Conservation (phyloP, 2,329 filamentous ascomycete species). For the Orbilia quercus region DNA sequence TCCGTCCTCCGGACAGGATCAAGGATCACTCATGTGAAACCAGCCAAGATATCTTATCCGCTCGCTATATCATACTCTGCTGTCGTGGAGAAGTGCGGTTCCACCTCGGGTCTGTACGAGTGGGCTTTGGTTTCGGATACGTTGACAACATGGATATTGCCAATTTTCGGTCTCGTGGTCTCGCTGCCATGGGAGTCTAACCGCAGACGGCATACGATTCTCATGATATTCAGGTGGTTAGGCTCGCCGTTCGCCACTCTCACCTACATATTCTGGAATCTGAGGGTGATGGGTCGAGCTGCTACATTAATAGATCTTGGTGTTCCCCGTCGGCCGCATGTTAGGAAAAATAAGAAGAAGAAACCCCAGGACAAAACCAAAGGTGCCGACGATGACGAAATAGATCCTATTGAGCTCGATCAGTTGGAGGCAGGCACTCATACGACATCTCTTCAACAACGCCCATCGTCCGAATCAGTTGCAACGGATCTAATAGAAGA, state of each 20-base stretch:
- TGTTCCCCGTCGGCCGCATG: slow-evolving; percentile 24
- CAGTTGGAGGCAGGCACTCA: slow-evolving; percentile 3
- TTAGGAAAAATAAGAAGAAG: slow-evolving; percentile 6
- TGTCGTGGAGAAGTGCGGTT: slow-evolving; percentile 50
- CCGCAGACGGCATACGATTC: slow-evolving; percentile 53
- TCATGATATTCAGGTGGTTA: slow-evolving; percentile 59
- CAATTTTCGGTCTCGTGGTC: slow-evolving; percentile 58
- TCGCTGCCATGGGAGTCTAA: slow-evolving; percentile 60
- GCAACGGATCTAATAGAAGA: not conserved
- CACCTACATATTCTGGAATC: slow-evolving; percentile 62
- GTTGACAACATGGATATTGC: slow-evolving; percentile 60
- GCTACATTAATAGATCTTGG: slow-evolving; percentile 61
- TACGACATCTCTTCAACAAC: not conserved
- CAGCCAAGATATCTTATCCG: slow-evolving; percentile 28
- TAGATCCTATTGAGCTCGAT: slow-evolving; percentile 16
- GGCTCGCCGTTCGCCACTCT: slow-evolving; percentile 60
- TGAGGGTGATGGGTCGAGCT: slow-evolving; percentile 61
- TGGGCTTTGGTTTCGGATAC: slow-evolving; percentile 58
- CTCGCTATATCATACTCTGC: slow-evolving; percentile 22
- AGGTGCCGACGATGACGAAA: slow-evolving; percentile 17
- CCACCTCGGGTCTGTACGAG: slow-evolving; percentile 52
- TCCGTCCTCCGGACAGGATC: slow-evolving; percentile 10
- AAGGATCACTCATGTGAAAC: not conserved
- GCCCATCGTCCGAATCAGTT: not conserved
- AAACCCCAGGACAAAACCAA: slow-evolving; percentile 1